A percentile compares a stretch with the other conserved stretches of the same genome.
These are phyloP conservation scores for Magnusiomyces sp. DNA, from an alignment of 1,139 yeast species.

Conservation along the genomic window DNA sequence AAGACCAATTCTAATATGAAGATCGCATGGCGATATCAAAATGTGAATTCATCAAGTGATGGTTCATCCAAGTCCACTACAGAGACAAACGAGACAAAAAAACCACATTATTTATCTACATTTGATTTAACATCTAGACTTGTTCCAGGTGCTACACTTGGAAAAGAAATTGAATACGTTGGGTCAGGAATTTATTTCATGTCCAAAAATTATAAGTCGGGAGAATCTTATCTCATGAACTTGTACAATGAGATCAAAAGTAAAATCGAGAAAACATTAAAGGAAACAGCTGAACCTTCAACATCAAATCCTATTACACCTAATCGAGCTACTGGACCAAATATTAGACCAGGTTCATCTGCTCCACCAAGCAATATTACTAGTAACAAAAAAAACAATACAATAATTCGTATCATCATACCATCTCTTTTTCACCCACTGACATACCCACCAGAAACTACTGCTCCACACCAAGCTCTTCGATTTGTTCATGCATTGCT, in stretches of 20 bases:
- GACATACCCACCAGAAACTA: conserved; percentile 50
- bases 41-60: not conserved
- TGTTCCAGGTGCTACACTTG: conserved; percentile 51
- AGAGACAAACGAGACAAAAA: not conserved
- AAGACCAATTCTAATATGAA: conserved; percentile 41
- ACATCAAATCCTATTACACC: too few relatives aligned
- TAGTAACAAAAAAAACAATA: not conserved
- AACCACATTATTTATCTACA: conserved; percentile 14
- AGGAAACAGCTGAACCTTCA: not conserved
- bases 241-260: not conserved
- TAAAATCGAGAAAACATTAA: not conserved
- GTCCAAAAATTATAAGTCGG: not conserved
- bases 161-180: conserved; percentile 41
- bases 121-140: conserved; percentile 61
- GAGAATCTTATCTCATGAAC: conserved; percentile 4
- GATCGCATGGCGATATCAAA: conserved; percentile 46
- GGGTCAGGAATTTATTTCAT: conserved; percentile 1
- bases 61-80: not conserved
- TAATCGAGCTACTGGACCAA: conserved; percentile 4
- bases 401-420: conserved; percentile 55
- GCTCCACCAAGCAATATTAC: too few relatives aligned
- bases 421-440: conserved; percentile 80
- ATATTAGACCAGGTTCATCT: not conserved
- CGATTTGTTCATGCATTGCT: conserved; percentile 59
- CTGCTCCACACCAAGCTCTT: conserved; percentile 43